Evolutionary conservation across 2,329 filamentous ascomycete species (phyloP).

Genomic region (Colletotrichum sp.): DNA sequence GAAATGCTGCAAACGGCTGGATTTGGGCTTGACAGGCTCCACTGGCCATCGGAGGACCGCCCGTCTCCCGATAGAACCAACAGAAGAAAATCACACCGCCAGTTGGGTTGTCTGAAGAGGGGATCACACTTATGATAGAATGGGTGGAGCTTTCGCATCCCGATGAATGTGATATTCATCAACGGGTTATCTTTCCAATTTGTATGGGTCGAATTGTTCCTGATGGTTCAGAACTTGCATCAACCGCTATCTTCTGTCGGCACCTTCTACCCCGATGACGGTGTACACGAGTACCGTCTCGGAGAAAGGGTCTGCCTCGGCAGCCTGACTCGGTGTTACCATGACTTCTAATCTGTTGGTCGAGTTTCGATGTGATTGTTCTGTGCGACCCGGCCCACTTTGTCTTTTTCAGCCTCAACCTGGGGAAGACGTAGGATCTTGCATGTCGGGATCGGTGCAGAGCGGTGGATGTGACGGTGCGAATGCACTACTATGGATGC

Average conservation of each 20-base stretch:
- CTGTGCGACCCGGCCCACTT: background rate
- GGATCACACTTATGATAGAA: background rate
- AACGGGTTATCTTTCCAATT: background rate
- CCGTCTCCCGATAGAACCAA: background rate
- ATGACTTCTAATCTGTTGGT: background rate
- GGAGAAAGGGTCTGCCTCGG: background rate
- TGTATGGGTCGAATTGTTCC: too few species aligned
- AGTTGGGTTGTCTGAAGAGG: background rate
- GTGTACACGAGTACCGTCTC: background rate
- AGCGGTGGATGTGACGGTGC: background rate
- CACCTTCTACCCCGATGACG: background rate
- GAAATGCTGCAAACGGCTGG: background rate
- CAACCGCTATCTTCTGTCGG: background rate
- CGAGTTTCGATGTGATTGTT: background rate
- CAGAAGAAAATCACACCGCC: background rate
- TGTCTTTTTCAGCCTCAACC: background rate
- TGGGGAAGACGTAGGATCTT: background rate
- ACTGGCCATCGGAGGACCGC: background rate
- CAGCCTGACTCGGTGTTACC: background rate
- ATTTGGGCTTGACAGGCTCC: background rate
- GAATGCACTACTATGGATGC: background rate
- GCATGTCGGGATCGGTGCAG: background rate
- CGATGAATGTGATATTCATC: background rate
- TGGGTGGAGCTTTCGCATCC: background rate
- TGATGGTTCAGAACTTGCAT: background rate